Evolutionary conservation across 1,284 basidiomycete species (phyloP).

Genomic region (Ganoderma sinense): DNA sequence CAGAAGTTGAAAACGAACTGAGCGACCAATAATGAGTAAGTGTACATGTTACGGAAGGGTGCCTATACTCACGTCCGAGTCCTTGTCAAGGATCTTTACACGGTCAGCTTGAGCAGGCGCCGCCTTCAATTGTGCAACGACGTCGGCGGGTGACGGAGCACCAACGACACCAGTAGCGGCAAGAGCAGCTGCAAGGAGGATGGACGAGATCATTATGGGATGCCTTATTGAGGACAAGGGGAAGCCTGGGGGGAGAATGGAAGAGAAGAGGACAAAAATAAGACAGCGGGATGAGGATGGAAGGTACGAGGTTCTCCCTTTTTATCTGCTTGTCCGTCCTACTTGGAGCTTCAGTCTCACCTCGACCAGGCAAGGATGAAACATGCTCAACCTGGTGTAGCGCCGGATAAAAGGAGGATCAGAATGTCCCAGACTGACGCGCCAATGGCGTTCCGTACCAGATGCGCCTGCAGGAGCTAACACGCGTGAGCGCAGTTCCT

Average conservation of each 20-base stretch:
- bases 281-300: conserved; percentile 13
- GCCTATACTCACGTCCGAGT: conserved; percentile 33
- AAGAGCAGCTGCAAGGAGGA: conserved; percentile 27
- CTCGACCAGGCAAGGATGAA: conserved; percentile 2
- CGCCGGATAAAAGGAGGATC: conserved; percentile 1
- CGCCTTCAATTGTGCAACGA: conserved; percentile 30
- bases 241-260: neutral
- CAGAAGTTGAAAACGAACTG: conserved; percentile 42
- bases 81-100: conserved; percentile 35
- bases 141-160: conserved; percentile 21
- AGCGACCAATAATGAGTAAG: neutral
- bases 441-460: conserved; percentile 17
- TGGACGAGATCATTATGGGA: conserved; percentile 25
- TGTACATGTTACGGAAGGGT: neutral
- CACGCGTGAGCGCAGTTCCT: neutral
- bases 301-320: conserved; percentile 6
- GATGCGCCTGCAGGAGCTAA: conserved; percentile 9
- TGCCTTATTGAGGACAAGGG: conserved; percentile 6
- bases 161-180: conserved; percentile 20
- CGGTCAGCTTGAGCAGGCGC: conserved; percentile 33
- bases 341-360: neutral
- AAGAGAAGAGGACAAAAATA: conserved; percentile 12
- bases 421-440: conserved; percentile 2
- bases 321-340: conserved; percentile 14
- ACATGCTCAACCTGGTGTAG: conserved; percentile 1